Evolutionary conservation across 495 filamentous ascomycete species (phyloP), one percentile per base, ranked within the genome.

Genomic region (Aspergillus saccharolyticus): DNA sequence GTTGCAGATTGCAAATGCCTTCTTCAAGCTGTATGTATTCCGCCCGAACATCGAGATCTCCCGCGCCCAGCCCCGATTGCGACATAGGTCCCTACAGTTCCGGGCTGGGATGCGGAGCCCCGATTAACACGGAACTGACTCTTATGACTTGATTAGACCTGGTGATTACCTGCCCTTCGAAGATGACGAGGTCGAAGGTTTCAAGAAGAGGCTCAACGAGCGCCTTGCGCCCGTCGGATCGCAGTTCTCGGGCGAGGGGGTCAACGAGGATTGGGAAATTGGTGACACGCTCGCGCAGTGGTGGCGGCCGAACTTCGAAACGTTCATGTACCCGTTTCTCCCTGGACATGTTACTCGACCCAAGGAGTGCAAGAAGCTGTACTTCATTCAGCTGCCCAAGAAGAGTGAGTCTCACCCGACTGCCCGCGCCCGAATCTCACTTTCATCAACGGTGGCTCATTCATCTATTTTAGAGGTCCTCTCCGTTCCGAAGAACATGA

Each of bases 301-400:
- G 94, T 98, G 91, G 91, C 80, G 94, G 24, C 94, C 94, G 44
- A 97, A 96, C 75, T 96, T 97, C 66, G 94, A 98, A 78, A 98
- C 94, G 1, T 97, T 97, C 78, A 97, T 97, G 94, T 98, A 98
- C 71, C 94, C 94, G 0, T 98, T 96, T 73, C 85, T 96, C 45
- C 94, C 94, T 7, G 89, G 91, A 17, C 94, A 98, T 71, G 89
- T 96, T 56, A 96, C 94, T 9, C 81, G 95, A 44, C 94, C 94
- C 17, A 98, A 97, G 79, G 94, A 98, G 80, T 96, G 92, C 78
- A 98, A 98, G 80, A 98, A 98, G 82, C 78, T 97, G 49, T 98
- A 97, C 70, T 89, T 97, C 54, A 96, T 98, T 51, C 89, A 96
- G 72, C 74, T 98, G 18, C 94, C 94, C 0, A 82, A 89, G 69